A percentile compares a stretch with the other conserved stretches of the same genome.
These are phyloP conservation scores for Talaromyces adpressus DNA, from an alignment of 495 filamentous ascomycete genomes.

Conservation along the genomic window DNA sequence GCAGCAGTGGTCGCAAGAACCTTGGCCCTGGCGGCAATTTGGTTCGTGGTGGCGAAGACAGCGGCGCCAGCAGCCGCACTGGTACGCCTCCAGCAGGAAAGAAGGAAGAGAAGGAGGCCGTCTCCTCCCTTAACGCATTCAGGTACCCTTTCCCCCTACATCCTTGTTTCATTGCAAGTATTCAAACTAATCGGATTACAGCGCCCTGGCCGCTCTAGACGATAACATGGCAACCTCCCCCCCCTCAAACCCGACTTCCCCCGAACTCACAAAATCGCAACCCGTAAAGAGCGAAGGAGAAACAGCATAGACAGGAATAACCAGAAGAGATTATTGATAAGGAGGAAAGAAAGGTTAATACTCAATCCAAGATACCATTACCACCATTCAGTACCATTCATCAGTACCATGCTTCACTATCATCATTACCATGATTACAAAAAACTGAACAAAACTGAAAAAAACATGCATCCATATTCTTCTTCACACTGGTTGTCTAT, in stretches of 20 bases:
- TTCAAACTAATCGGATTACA: conserved; percentile 23
- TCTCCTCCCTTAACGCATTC: conserved; percentile 77
- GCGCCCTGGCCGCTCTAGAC: conserved; percentile 53
- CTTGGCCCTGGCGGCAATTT: conserved; percentile 65
- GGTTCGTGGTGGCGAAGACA: conserved; percentile 68
- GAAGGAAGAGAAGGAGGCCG: conserved; percentile 59
- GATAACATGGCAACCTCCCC: conserved; percentile 53
- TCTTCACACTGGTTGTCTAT: background rate
- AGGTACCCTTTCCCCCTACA: conserved; percentile 46
- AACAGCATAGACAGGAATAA: conserved; percentile 5
- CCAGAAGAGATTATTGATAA: background rate
- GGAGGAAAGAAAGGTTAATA: background rate
- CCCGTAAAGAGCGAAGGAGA: conserved; percentile 20
- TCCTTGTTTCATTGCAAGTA: conserved; percentile 4
- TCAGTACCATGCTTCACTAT: background rate
- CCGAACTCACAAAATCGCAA: conserved; percentile 46
- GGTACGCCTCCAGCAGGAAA: conserved; percentile 71
- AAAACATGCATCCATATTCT: background rate
- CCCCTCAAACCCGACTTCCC: conserved; percentile 52
- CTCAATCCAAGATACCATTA: conserved; percentile 1
- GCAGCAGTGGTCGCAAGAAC: conserved; percentile 74
- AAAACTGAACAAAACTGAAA: background rate
- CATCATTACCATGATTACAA: background rate
- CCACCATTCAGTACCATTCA: background rate
- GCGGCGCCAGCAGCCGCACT: conserved; percentile 75